Conservation (phyloP, 257 asterid species). For the Cruciata laevipes region DNA sequence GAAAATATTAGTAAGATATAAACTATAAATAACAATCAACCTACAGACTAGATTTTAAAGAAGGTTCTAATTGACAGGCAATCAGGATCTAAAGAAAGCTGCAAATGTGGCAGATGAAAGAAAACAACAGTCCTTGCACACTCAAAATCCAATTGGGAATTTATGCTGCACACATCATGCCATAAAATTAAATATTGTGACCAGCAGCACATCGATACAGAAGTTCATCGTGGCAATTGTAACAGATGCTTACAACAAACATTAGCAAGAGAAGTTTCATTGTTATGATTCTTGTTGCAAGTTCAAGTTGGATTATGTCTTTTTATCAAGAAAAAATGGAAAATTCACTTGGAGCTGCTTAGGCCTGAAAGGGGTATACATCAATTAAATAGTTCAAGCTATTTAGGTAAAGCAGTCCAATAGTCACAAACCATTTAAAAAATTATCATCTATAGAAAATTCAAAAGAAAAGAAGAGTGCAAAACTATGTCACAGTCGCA, state of each 20-base stretch:
- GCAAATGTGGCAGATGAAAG: background rate
- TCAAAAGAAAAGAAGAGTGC: background rate
- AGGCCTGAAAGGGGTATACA: background rate
- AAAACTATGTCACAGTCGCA: too few species aligned
- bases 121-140: background rate
- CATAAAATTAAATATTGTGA: too few species aligned
- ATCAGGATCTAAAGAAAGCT: background rate
- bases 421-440: background rate
- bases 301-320: background rate
- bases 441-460: background rate
- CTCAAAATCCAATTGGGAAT: background rate
- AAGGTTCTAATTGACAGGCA: background rate
- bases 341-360: background rate
- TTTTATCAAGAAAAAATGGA: background rate
- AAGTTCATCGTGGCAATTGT: background rate
- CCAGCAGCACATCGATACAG: background rate
- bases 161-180: background rate
- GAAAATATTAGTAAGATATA: background rate
- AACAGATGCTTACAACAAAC: background rate
- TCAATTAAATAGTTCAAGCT: background rate
- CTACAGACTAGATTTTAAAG: background rate
- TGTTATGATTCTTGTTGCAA: slow-evolving; percentile 39
- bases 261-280: slow-evolving; percentile 28
- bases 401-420: too few species aligned
- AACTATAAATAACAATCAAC: too few species aligned